Conservation (phyloP, 2,329 filamentous ascomycete genomes). For the Trichoderma endophyticum region DNA sequence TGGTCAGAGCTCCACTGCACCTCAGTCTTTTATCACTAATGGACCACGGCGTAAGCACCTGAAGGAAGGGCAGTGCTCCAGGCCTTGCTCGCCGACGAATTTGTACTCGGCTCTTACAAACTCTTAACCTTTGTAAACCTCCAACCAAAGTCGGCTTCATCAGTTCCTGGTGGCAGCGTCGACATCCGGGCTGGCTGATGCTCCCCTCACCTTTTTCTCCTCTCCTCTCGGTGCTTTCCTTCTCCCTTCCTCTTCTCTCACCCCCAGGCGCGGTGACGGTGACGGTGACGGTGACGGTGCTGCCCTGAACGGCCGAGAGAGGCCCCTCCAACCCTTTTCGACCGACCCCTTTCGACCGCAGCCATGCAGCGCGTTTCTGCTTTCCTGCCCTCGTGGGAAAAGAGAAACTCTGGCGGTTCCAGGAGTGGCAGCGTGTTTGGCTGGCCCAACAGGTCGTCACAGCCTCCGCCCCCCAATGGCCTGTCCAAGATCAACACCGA, state of each 20-base stretch:
- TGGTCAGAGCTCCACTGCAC: too few species aligned
- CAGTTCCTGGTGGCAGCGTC: neutral
- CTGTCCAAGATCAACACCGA: conserved; percentile 34
- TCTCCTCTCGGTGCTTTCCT: neutral
- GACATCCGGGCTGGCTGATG: neutral
- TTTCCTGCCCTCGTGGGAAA: conserved; percentile 46
- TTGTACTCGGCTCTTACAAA: neutral
- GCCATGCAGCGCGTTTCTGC: conserved; percentile 44
- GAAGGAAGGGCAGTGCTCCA: neutral
- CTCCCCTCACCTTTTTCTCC: neutral
- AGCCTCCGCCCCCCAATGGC: conserved; percentile 21
- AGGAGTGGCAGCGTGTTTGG: conserved; percentile 38
- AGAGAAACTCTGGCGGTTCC: conserved; percentile 36
- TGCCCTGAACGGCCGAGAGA: conserved; percentile 31
- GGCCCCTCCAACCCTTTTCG: conserved; percentile 23
- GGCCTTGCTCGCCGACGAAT: neutral
- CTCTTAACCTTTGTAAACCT: neutral
- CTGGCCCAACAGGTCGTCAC: conserved; percentile 43
- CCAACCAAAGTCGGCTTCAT: conserved; percentile 6
- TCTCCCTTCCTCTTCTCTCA: neutral
- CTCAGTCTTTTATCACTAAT: neutral
- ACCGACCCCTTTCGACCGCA: conserved; percentile 18
- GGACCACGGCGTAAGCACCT: neutral
- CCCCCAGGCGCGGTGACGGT: conserved; percentile 27
- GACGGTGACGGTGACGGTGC: neutral